Evolutionary conservation across 305 asterid species (phyloP).

Genomic region (Andrographis paniculata): DNA sequence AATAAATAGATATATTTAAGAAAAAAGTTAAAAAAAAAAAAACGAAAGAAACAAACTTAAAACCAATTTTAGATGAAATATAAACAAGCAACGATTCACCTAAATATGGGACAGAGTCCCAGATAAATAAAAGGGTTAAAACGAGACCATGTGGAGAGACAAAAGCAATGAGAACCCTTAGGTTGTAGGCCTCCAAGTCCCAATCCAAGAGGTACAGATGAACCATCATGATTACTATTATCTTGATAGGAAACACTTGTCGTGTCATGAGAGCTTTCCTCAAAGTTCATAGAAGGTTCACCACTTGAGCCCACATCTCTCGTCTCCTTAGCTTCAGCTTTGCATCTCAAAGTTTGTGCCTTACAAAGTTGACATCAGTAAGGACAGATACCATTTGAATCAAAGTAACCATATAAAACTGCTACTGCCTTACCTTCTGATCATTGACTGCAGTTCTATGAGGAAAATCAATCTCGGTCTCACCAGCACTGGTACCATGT

Average conservation of each 20-base stretch:
- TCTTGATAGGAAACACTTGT: constrained; percentile 31
- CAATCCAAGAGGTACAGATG: constrained; percentile 65
- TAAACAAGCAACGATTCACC: too few species aligned
- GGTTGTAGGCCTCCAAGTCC: constrained; percentile 76
- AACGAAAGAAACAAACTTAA: too few species aligned
- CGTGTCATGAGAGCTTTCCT: constrained; percentile 16
- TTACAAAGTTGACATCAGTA: constrained; percentile 21
- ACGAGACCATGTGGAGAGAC: constrained; percentile 6
- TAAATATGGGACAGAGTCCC: too few species aligned
- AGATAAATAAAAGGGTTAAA: too few species aligned
- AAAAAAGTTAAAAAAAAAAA: too few species aligned
- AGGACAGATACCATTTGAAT: constrained; percentile 7
- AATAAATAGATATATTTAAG: too few species aligned
- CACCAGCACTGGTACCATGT: constrained; percentile 19
- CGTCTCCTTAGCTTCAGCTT: constrained; percentile 17
- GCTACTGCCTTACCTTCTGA: constrained; percentile 28
- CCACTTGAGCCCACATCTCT: constrained; percentile 12
- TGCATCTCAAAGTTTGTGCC: constrained; percentile 21
- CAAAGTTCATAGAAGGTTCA: constrained; percentile 28
- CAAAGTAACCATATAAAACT: constrained; percentile 8
- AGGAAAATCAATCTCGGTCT: constrained; percentile 17
- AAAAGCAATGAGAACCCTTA: constrained; percentile 48
- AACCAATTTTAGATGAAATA: neutral
- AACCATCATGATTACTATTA: constrained; percentile 25
- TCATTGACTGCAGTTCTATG: constrained; percentile 17